Conservation (phyloP, 2,329 filamentous ascomycete genomes). For the Parafenestella ontariensis region DNA sequence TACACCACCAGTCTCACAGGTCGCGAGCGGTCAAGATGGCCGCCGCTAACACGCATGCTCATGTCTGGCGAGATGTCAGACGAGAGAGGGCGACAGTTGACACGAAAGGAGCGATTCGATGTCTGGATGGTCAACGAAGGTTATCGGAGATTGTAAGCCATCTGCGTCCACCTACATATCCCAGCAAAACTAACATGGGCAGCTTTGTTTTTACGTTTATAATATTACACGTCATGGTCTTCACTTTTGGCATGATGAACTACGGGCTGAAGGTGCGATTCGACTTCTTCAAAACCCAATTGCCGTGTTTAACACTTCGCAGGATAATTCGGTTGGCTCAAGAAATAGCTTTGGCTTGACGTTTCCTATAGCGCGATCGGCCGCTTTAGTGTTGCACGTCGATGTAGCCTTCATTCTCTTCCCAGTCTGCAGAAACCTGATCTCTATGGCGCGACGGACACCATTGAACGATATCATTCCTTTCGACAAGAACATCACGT, state of each 20-base stretch:
- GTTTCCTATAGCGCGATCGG: slow-evolving; percentile 77
- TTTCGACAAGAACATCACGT: slow-evolving; percentile 89
- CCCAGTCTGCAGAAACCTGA: slow-evolving; percentile 83
- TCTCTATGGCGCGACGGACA: slow-evolving; percentile 80
- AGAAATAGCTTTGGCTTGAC: slow-evolving; percentile 76
- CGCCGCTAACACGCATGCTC: slow-evolving; percentile 81
- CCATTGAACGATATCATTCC: slow-evolving; percentile 86
- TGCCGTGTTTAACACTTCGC: slow-evolving; percentile 13
- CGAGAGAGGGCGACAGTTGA: slow-evolving; percentile 72
- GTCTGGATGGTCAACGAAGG: slow-evolving; percentile 92
- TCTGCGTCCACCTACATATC: too few relatives aligned
- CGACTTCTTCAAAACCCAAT: neutral
- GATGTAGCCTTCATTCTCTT: slow-evolving; percentile 81
- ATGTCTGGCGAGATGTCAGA: slow-evolving; percentile 83
- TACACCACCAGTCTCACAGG: slow-evolving; percentile 47
- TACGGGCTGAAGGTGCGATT: slow-evolving; percentile 70
- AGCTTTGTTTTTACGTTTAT: slow-evolving; percentile 81
- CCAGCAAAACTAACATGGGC: slow-evolving; percentile 32
- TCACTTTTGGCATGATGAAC: slow-evolving; percentile 80
- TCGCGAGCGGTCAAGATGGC: slow-evolving; percentile 78
- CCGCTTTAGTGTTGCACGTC: slow-evolving; percentile 79
- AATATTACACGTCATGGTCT: slow-evolving; percentile 76
- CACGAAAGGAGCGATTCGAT: slow-evolving; percentile 75
- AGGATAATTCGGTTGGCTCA: slow-evolving; percentile 69
- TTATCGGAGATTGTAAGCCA: slow-evolving; percentile 75